Evolutionary conservation across 228 moss, liverwort and hornwort species (phyloP), one percentile per base, ranked within the genome.

Genomic region (Sphagnum fallax): DNA sequence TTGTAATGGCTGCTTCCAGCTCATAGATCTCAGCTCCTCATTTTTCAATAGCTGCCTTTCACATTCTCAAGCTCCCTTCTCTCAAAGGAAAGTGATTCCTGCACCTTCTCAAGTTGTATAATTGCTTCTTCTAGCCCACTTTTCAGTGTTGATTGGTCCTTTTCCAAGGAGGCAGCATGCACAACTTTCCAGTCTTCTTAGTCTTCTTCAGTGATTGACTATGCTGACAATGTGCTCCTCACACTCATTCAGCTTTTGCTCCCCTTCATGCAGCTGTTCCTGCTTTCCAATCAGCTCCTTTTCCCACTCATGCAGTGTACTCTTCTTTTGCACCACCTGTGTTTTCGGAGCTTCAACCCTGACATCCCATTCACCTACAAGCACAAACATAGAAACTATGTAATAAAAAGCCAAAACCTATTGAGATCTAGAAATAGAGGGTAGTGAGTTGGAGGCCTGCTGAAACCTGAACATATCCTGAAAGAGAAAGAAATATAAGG

Each of bases 241-340:
- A n/a, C 91, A 80, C 62, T 81, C 81, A 67, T 93, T 90, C 10
- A 98, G 77, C 57, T 93, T 88, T n/a, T 90, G 81, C 71, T 98
- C 97, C 52, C 97, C 97, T 47, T 98, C 97, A 65, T 93, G 87
- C 69, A 98, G 82, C 15, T 93, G 88, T 71, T 78, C 81, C 62
- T 90, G 87, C 51, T 93, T 91, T 77, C 90, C 97, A 60, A 91
- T 85, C 13, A 93, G 73, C 50, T 90, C 87, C 58, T 64, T 86
- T 67, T 98, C 91, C 97, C 91, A 93, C 48, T 90, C 89, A 64
- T 84, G 88, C 78, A 98, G 71, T 70, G 82, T 89, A 61, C 73
- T 98, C 93, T 87, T 82, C 47, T 89, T 82, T 77, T 98, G 93
- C 65, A 77, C 84, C 83, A 90, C 93, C 63, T 89, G 81, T 32